A percentile compares a stretch with the other conserved stretches of the same genome.
These are phyloP conservation scores for Daldinia loculata DNA, from an alignment of 495 filamentous ascomycete genomes.

Conservation along the genomic window DNA sequence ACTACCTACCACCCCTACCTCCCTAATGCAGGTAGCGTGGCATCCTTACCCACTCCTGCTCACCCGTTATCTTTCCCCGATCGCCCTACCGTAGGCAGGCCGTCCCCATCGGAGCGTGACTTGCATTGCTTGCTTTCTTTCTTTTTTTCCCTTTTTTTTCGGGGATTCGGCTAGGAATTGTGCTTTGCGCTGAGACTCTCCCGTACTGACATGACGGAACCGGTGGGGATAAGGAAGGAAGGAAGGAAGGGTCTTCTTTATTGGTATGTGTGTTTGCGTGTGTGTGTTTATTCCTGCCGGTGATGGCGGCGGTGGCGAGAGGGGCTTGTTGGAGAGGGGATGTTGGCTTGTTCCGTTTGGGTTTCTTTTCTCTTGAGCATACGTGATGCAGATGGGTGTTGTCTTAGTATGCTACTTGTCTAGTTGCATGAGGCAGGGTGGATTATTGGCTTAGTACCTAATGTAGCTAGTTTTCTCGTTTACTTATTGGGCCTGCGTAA, in stretches of 20 bases:
- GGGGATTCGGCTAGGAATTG: neutral
- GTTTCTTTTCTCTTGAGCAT: neutral
- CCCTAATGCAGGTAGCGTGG: neutral
- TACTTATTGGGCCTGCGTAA: neutral
- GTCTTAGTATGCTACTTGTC: neutral
- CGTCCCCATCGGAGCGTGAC: neutral
- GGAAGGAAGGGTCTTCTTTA: neutral
- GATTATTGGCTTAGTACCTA: neutral
- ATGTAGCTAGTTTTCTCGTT: neutral
- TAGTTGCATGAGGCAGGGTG: neutral
- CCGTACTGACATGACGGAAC: neutral
- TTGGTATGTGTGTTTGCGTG: neutral
- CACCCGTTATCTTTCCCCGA: neutral
- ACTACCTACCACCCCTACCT: too few species aligned
- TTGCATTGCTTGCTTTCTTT: neutral
- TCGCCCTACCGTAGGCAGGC: neutral
- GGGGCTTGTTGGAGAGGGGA: neutral
- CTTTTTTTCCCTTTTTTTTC: neutral
- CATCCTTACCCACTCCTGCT: neutral
- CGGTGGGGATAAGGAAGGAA: neutral
- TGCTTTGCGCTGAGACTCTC: neutral
- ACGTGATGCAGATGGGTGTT: neutral
- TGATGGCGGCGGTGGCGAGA: neutral
- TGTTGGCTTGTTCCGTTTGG: neutral
- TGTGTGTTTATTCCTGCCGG: neutral